Conservation (phyloP, 73 alveolate genomes). For the Effrenium voratum region DNA sequence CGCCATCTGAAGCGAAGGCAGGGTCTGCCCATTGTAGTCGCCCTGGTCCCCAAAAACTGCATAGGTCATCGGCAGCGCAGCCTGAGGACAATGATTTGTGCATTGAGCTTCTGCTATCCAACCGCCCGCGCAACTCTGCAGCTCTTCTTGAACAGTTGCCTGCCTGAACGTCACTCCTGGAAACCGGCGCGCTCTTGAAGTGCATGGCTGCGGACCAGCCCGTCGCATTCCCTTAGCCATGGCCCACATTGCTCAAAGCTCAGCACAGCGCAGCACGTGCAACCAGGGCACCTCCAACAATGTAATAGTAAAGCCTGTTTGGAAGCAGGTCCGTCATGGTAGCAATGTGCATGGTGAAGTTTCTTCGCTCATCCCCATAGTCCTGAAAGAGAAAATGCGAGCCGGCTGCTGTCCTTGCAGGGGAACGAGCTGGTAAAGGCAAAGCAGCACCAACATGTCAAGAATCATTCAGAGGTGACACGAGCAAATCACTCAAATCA, state of each 20-base stretch:
- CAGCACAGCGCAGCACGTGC: background rate
- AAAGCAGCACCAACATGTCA: background rate
- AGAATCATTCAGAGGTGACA: background rate
- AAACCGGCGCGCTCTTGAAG: background rate
- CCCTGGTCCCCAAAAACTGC: conserved; percentile 50
- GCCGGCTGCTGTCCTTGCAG: background rate
- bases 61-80: conserved; percentile 8
- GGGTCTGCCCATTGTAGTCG: conserved; percentile 57
- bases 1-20: conserved; percentile 42
- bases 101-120: background rate
- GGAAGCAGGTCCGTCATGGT: conserved; percentile 14
- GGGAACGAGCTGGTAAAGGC: background rate
- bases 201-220: background rate
- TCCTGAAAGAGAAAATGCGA: background rate
- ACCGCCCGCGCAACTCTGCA: background rate
- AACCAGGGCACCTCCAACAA: conserved; percentile 5
- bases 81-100: background rate
- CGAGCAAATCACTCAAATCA: background rate
- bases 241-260: background rate
- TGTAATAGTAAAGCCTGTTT: conserved; percentile 21
- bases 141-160: background rate
- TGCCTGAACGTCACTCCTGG: background rate
- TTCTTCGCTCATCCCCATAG: background rate
- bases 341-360: conserved; percentile 29
- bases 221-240: background rate